Percentiles rank a stretch among this genome's conserved stretches.
These are phyloP conservation scores for Podospora pseudoanserina DNA, from an alignment of 495 filamentous ascomycete species.

Conservation along the genomic window DNA sequence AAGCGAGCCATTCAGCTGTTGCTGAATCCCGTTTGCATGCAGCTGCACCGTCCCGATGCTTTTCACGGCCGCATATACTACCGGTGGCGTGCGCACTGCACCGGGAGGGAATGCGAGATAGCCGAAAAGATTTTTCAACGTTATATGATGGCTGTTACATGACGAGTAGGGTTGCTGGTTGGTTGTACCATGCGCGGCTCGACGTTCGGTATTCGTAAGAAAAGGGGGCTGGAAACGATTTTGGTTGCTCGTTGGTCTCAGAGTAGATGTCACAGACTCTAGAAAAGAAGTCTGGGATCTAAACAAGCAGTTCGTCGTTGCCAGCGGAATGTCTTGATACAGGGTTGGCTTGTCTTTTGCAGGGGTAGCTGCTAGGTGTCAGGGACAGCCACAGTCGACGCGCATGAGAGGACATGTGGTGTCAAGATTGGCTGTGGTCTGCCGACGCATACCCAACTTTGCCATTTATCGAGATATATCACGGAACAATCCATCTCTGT, in stretches of 20 bases:
- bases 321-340: not conserved
- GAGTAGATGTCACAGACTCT: not conserved
- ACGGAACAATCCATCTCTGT: not conserved
- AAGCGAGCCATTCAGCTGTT: not conserved
- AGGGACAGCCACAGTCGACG: not conserved
- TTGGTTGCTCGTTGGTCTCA: not conserved
- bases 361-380: not conserved
- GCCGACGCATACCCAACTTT: not conserved
- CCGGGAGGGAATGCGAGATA: constrained; percentile 9
- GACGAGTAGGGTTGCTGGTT: not conserved
- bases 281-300: constrained; percentile 5
- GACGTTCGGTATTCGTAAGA: not conserved
- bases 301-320: not conserved
- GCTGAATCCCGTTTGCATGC: constrained; percentile 3
- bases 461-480: not conserved
- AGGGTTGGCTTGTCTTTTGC: not conserved
- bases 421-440: not conserved
- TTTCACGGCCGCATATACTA: constrained; percentile 5
- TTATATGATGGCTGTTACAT: not conserved
- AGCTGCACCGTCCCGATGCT: constrained; percentile 9
- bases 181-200: not conserved
- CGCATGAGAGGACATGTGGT: not conserved
- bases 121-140: not conserved
- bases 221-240: not conserved
- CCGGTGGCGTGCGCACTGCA: constrained; percentile 6